A percentile compares a stretch with the other conserved stretches of the same genome.
phyloP scores from a whole-genome alignment of 2,329 filamentous ascomycete genomes.

The Amauroascus verrucosus region DNA sequence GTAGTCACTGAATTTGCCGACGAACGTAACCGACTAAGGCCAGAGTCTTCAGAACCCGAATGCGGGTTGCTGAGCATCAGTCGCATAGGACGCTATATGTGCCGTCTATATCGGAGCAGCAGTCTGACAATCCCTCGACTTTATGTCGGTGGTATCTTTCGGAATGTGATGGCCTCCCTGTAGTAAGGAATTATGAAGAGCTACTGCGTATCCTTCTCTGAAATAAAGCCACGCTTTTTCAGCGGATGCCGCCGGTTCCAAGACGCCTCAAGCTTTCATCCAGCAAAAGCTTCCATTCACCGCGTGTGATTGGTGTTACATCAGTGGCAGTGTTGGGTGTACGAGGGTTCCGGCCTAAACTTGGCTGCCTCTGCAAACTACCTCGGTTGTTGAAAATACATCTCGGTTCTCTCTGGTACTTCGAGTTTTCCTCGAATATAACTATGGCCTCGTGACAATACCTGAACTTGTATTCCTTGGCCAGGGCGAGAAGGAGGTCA shows the following conservation, averaged over 20 bases:
- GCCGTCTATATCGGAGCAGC: too few relatives aligned
- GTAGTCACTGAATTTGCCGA: too few relatives aligned
- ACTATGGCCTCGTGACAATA: constrained; percentile 34
- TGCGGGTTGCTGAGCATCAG: too few relatives aligned
- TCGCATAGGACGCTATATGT: too few relatives aligned
- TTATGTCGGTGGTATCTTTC: too few relatives aligned
- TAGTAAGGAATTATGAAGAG: too few relatives aligned
- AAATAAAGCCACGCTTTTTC: too few relatives aligned
- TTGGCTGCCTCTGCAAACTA: constrained; percentile 6
- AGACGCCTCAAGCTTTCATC: constrained; percentile 17
- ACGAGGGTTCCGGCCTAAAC: constrained; percentile 26
- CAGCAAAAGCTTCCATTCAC: constrained; percentile 35
- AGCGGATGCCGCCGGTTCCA: background rate
- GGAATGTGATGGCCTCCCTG: too few relatives aligned
- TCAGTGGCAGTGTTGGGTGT: constrained; percentile 36
- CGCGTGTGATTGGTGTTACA: constrained; percentile 35
- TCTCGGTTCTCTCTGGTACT: constrained; percentile 17
- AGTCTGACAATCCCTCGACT: too few relatives aligned
- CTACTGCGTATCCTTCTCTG: too few relatives aligned
- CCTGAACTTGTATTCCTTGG: constrained; percentile 26
- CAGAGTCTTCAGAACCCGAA: too few relatives aligned
- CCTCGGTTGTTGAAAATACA: constrained; percentile 4
- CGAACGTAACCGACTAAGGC: too few relatives aligned
- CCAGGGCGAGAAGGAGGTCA: constrained; percentile 29
- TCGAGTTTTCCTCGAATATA: constrained; percentile 18